Percentiles rank a stretch among this genome's conserved stretches.
Conservation (phyloP, 2,329 filamentous ascomycete species). For the Phoma sp. region DNA sequence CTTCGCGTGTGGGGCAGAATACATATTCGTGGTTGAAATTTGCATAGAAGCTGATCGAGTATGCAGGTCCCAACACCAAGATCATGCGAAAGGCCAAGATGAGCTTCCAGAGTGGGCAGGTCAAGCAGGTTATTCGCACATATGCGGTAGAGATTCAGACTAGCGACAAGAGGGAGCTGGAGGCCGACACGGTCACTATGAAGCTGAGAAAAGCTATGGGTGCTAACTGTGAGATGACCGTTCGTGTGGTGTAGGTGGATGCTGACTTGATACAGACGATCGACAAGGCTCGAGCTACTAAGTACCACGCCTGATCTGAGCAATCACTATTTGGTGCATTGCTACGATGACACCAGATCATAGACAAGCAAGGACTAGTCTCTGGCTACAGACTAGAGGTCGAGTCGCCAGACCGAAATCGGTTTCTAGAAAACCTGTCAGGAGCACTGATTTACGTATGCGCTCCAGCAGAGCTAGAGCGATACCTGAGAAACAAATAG, state of each 20-base stretch:
- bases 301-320: not conserved
- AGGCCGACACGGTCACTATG: conserved; percentile 67
- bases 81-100: conserved; percentile 76
- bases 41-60: not conserved
- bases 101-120: conserved; percentile 70
- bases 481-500: not conserved
- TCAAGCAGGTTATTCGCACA: conserved; percentile 69
- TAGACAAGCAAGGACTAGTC: not conserved
- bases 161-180: conserved; percentile 66
- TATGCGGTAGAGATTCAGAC: conserved; percentile 72
- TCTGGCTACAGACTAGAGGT: not conserved
- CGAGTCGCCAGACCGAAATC: too few species aligned
- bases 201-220: conserved; percentile 71
- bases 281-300: conserved; percentile 32
- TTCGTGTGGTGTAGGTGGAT: not conserved
- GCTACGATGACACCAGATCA: not conserved
- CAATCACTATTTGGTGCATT: not conserved
- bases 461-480: not conserved
- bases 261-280: conserved; percentile 23
- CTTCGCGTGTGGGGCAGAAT: not conserved
- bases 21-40: not conserved
- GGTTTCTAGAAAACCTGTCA: not conserved
- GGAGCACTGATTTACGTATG: not conserved
- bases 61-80: conserved; percentile 57
- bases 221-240: conserved; percentile 68